Conservation (phyloP, 768 basidiomycete genomes). For the Royoungia palumana region DNA sequence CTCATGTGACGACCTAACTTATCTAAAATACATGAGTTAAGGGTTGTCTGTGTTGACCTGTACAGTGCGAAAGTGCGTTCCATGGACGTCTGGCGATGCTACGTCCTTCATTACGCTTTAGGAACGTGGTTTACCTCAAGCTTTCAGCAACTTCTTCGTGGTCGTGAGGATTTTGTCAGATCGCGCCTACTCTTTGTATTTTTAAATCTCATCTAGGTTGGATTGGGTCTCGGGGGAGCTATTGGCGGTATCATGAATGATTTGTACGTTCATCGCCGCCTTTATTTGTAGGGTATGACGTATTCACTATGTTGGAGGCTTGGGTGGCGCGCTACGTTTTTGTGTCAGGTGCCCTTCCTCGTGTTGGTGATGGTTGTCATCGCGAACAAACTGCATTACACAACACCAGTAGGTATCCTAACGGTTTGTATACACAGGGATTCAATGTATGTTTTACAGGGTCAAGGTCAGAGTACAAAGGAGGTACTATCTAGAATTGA, state of each 20-base stretch:
- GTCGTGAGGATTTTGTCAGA: constrained; percentile 1
- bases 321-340: constrained; percentile 18
- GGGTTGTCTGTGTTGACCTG: constrained; percentile 13
- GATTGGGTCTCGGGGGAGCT: constrained; percentile 12
- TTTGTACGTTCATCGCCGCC: constrained; percentile 1
- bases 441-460: background rate
- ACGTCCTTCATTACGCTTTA: background rate
- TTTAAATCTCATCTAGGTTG: constrained; percentile 1
- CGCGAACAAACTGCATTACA: constrained; percentile 4
- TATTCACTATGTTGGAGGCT: constrained; percentile 4
- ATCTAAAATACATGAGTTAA: background rate
- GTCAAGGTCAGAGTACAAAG: constrained; percentile 4
- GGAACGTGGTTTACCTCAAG: constrained; percentile 33
- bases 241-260: constrained; percentile 14
- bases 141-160: constrained; percentile 36
- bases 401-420: constrained; percentile 6
- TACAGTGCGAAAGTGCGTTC: constrained; percentile 9
- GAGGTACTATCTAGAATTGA: constrained; percentile 11
- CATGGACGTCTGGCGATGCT: background rate
- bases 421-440: background rate
- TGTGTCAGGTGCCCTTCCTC: constrained; percentile 10
- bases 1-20: background rate
- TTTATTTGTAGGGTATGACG: background rate
- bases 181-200: background rate
- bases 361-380: constrained; percentile 1